Evolutionary conservation across 306 rosid species (phyloP).

Genomic region (Astragalus glycyphyllos): DNA sequence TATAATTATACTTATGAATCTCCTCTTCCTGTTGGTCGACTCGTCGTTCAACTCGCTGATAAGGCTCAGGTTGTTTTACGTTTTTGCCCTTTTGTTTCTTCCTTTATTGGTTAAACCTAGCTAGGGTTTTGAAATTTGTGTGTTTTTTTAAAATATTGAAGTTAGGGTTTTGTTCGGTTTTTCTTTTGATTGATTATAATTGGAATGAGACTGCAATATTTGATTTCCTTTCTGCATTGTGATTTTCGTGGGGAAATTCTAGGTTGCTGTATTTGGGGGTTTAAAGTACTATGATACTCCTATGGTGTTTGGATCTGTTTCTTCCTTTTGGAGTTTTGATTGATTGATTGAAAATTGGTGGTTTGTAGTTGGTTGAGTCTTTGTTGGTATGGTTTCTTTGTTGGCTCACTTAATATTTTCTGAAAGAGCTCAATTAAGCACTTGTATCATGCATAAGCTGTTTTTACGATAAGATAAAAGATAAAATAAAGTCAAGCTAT

Average conservation of each 20-base stretch:
- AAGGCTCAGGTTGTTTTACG: conserved; percentile 82
- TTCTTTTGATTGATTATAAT: neutral
- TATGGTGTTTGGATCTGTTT: conserved; percentile 8
- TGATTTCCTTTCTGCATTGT: neutral
- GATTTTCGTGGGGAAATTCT: neutral
- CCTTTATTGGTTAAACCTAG: neutral
- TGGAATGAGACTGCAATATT: neutral
- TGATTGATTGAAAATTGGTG: neutral
- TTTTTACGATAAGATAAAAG: too few relatives aligned
- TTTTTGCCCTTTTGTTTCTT: neutral
- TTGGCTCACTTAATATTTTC: neutral
- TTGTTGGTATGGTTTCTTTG: neutral
- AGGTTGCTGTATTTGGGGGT: neutral
- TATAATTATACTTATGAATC: conserved; percentile 91
- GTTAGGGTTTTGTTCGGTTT: conserved; percentile 4
- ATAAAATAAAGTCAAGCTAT: too few relatives aligned
- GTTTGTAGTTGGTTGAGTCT: neutral
- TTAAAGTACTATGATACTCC: neutral
- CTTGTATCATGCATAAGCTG: too few relatives aligned
- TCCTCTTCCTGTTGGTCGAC: conserved; percentile 88
- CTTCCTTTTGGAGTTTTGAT: neutral
- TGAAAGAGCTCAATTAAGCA: neutral
- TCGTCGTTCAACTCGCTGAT: conserved; percentile 96
- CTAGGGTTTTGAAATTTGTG: conserved; percentile 1
- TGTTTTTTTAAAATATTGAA: neutral